Evolutionary conservation across 1,139 yeast species (phyloP).

Genomic region (Kodamaea arcana): DNA sequence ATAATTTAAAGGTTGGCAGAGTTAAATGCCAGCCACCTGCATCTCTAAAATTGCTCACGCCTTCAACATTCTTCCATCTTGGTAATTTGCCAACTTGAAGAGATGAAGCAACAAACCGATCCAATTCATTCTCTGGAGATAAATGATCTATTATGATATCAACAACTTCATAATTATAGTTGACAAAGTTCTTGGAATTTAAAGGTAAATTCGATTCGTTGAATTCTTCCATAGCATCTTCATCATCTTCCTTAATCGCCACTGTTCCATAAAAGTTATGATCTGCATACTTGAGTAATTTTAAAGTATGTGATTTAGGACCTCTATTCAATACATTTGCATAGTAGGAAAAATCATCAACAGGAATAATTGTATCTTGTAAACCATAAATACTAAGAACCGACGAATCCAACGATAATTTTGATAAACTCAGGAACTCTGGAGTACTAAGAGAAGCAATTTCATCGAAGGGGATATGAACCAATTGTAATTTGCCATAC

Average conservation of each 20-base stretch:
- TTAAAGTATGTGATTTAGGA: slow-evolving; percentile 50
- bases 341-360: slow-evolving; percentile 55
- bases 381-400: slow-evolving; percentile 72
- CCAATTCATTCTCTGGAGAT: slow-evolving; percentile 43
- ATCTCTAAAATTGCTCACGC: slow-evolving; percentile 73
- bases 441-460: slow-evolving; percentile 49
- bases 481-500: slow-evolving; percentile 42
- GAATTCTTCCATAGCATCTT: slow-evolving; percentile 18
- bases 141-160: slow-evolving; percentile 53
- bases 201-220: slow-evolving; percentile 44
- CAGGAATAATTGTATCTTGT: slow-evolving; percentile 61
- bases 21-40: slow-evolving; percentile 68
- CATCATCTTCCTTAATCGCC: slow-evolving; percentile 18
- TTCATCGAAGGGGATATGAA: slow-evolving; percentile 50
- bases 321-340: slow-evolving; percentile 54
- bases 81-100: slow-evolving; percentile 35
- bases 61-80: slow-evolving; percentile 63
- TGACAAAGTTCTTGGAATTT: slow-evolving; percentile 40
- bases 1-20: slow-evolving; percentile 23
- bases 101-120: slow-evolving; percentile 45
- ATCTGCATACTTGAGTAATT: slow-evolving; percentile 64
- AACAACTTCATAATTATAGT: slow-evolving; percentile 56
- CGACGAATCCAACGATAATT: slow-evolving; percentile 45
- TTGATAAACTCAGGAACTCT: slow-evolving; percentile 40
- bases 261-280: slow-evolving; percentile 69